These are phyloP conservation scores for Aspergillus sp. DNA, from an alignment of 2,329 filamentous ascomycete species.

Conservation along the genomic window DNA sequence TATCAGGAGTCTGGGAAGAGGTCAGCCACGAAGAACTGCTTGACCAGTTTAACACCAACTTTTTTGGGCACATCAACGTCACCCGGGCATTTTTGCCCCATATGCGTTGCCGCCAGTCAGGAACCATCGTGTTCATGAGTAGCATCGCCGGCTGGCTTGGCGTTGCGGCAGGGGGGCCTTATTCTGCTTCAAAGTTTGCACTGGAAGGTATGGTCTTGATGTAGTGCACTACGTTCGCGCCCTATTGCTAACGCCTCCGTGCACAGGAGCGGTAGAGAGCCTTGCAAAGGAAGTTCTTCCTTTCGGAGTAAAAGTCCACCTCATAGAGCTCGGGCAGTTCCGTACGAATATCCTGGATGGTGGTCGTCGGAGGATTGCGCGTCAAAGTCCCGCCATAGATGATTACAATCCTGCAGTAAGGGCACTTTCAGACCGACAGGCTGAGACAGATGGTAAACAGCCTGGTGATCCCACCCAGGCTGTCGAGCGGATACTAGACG, in stretches of 20 bases:
- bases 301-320: too few species aligned
- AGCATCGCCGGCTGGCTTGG: constrained; percentile 34
- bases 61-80: constrained; percentile 39
- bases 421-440: not conserved
- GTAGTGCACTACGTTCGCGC: constrained; percentile 43
- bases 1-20: constrained; percentile 27
- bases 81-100: constrained; percentile 38
- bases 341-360: constrained; percentile 49
- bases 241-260: constrained; percentile 24
- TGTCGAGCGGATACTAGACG: constrained; percentile 13
- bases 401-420: too few species aligned
- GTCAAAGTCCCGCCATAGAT: too few species aligned
- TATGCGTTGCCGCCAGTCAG: constrained; percentile 34
- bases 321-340: constrained; percentile 50
- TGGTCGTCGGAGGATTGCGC: too few species aligned
- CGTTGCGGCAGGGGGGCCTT: not conserved
- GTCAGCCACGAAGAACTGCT: not conserved
- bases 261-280: too few species aligned
- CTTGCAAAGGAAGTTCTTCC: too few species aligned
- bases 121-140: constrained; percentile 47
- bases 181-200: constrained; percentile 2
- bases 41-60: not conserved
- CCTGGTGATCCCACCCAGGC: constrained; percentile 17
- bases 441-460: constrained; percentile 4
- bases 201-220: constrained; percentile 29